Conservation (phyloP, 2,329 filamentous ascomycete genomes). For the Stylonectria norvegica region DNA sequence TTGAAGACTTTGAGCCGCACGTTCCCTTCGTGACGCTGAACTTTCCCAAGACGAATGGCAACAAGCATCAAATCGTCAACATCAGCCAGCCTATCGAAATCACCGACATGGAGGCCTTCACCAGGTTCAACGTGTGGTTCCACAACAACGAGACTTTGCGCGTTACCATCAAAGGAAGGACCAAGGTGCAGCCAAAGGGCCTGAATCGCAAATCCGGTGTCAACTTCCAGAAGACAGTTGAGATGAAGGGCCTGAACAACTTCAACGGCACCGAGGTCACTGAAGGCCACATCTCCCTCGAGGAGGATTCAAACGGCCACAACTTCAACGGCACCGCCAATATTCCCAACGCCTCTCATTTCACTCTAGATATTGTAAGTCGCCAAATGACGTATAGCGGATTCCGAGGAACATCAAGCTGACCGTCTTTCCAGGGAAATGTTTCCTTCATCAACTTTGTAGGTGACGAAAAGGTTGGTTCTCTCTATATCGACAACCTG, state of each 20-base stretch:
- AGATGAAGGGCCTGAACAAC: conserved; percentile 49
- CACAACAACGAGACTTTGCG: conserved; percentile 48
- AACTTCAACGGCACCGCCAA: conserved; percentile 60
- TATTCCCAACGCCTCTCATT: conserved; percentile 62
- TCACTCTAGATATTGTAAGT: conserved; percentile 62
- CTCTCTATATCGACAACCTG: conserved; percentile 55
- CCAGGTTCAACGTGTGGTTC: conserved; percentile 53
- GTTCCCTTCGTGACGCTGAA: conserved; percentile 47
- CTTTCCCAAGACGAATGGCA: conserved; percentile 51
- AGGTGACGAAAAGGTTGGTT: conserved; percentile 50
- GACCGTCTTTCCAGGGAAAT: conserved; percentile 48
- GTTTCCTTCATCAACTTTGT: conserved; percentile 59
- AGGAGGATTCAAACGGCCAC: conserved; percentile 40
- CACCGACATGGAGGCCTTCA: conserved; percentile 46
- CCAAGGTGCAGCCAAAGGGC: conserved; percentile 48
- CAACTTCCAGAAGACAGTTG: conserved; percentile 55
- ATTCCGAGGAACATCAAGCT: conserved; percentile 1
- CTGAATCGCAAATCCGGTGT: conserved; percentile 48
- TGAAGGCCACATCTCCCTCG: conserved; percentile 46
- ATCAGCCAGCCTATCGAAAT: conserved; percentile 48
- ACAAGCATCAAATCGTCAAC: conserved; percentile 50
- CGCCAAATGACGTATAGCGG: conserved; percentile 1
- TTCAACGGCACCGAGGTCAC: conserved; percentile 54
- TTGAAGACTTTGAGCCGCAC: conserved; percentile 47
- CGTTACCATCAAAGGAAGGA: conserved; percentile 51